Evolutionary conservation across 805 yeast genomes (phyloP), one percentile per base, ranked within the genome.

Genomic region (Candida pseudoglaebosa): DNA sequence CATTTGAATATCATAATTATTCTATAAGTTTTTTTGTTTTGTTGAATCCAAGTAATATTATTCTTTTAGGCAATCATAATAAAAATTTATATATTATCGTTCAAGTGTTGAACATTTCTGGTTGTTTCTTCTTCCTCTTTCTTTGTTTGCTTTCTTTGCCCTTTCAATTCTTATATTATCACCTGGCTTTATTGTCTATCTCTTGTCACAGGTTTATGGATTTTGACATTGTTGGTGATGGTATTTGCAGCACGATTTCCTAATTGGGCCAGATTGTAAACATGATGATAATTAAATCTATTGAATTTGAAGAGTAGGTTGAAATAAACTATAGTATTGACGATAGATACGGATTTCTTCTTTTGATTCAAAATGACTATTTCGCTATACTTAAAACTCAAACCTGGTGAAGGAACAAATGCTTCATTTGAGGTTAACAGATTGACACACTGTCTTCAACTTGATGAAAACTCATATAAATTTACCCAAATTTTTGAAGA

Each of bases 361-460:
- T 29, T 10, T 4, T 19, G 6, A 29, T 4, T 13, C 6, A 30
- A 18, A 13, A 35, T 34, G 32, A 22, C 43, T 16, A 49, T 57
- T 28, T 59, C 65, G 8, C 46, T 61, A 32, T 55, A 52, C 32
- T 47, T 61, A 29, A 59, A 56, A 41, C 38, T 59, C 22, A 59
- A 54, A 42, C 48, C 46, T 7, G 40, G 37, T 13, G 36, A 35
- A 6, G 34, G 26, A 19, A 9, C 19, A 20, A 5, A 22, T n/a
- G 15, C 46, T 45, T 7, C 44, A 44, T 24, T 47, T 41, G 35
- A 41, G 9, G 28, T 21, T 22, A 39, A 32, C 17, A 30, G 42
- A 5, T 19, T 45, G 7, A 40, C 49, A 5, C 42, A 40, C 14
- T 41, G 48, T 14, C 50, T 62, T 17, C 37, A 38, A 10, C 51